phyloP scores from a whole-genome alignment of 805 yeast species.

The Candida chauliodis region DNA sequence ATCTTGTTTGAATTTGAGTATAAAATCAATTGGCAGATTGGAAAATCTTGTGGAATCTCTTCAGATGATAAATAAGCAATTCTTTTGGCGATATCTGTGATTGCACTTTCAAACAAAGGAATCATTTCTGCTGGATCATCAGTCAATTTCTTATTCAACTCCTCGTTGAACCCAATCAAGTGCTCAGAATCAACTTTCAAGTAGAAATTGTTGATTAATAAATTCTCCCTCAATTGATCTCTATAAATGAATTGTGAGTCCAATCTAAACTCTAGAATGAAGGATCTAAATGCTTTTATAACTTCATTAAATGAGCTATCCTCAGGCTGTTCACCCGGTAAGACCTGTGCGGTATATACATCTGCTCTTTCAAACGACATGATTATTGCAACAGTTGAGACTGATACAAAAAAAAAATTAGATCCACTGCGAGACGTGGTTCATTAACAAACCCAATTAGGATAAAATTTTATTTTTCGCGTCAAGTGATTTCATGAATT shows the following conservation, averaged over 20 bases:
- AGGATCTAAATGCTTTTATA: conserved; percentile 72
- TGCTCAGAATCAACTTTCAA: conserved; percentile 79
- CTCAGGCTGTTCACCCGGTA: conserved; percentile 75
- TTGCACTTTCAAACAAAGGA: conserved; percentile 79
- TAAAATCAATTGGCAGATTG: conserved; percentile 78
- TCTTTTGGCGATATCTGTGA: conserved; percentile 81
- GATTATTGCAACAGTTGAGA: neutral
- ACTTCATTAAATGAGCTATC: conserved; percentile 67
- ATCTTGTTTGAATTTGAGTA: conserved; percentile 68
- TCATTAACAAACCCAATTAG: conserved; percentile 7
- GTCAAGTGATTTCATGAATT: neutral
- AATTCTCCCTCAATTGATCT: conserved; percentile 86
- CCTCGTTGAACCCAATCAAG: conserved; percentile 83
- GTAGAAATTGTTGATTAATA: conserved; percentile 70
- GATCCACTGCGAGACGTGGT: conserved; percentile 2
- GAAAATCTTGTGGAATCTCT: conserved; percentile 55
- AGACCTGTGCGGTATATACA: conserved; percentile 71
- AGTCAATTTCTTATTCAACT: conserved; percentile 73
- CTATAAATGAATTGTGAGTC: conserved; percentile 81
- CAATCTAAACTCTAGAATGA: conserved; percentile 80
- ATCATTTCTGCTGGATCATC: conserved; percentile 89
- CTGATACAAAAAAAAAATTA: conserved; percentile 1
- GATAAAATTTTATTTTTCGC: conserved; percentile 2
- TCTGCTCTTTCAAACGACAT: conserved; percentile 79
- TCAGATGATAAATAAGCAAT: conserved; percentile 53